A percentile compares a stretch with the other conserved stretches of the same genome.
phyloP scores from a whole-genome alignment of 495 filamentous ascomycete genomes.

The Mytilinidion resinicola region DNA sequence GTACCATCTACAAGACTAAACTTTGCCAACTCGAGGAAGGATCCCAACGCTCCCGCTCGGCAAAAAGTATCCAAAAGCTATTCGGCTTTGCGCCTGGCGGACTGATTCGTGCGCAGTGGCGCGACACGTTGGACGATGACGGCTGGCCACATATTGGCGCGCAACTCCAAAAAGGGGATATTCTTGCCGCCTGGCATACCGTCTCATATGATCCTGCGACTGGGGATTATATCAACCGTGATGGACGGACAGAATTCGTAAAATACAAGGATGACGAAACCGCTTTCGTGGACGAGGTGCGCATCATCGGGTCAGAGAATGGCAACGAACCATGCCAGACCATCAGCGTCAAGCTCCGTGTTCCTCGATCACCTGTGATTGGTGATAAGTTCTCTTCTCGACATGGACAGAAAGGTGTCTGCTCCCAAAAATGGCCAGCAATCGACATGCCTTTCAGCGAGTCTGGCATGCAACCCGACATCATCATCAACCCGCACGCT shows the following conservation, averaged over 20 bases:
- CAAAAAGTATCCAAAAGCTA: slow-evolving; percentile 58
- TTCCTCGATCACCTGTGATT: slow-evolving; percentile 85
- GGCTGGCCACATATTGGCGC: slow-evolving; percentile 76
- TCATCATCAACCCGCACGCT: slow-evolving; percentile 99
- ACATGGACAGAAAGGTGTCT: slow-evolving; percentile 96
- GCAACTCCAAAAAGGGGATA: slow-evolving; percentile 68
- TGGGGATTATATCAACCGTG: slow-evolving; percentile 56
- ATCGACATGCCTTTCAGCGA: slow-evolving; percentile 97
- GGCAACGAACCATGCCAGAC: slow-evolving; percentile 77
- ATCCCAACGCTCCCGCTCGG: slow-evolving; percentile 51
- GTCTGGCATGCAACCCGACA: slow-evolving; percentile 90
- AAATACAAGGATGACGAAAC: slow-evolving; percentile 87
- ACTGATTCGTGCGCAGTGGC: slow-evolving; percentile 56
- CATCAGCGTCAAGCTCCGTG: slow-evolving; percentile 84
- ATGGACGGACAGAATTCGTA: slow-evolving; percentile 73
- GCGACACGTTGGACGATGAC: slow-evolving; percentile 70
- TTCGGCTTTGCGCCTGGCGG: slow-evolving; percentile 79
- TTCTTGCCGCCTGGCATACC: slow-evolving; percentile 83
- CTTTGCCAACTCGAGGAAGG: slow-evolving; percentile 72
- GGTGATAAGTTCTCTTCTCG: slow-evolving; percentile 98
- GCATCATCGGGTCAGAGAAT: slow-evolving; percentile 73
- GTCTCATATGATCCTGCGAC: slow-evolving; percentile 66
- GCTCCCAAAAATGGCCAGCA: slow-evolving; percentile 91
- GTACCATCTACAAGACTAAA: slow-evolving; percentile 96
- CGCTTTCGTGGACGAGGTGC: slow-evolving; percentile 87